Evolutionary conservation across 2,329 filamentous ascomycete genomes (phyloP).

Genomic region (Fusarium brachygibbosum): DNA sequence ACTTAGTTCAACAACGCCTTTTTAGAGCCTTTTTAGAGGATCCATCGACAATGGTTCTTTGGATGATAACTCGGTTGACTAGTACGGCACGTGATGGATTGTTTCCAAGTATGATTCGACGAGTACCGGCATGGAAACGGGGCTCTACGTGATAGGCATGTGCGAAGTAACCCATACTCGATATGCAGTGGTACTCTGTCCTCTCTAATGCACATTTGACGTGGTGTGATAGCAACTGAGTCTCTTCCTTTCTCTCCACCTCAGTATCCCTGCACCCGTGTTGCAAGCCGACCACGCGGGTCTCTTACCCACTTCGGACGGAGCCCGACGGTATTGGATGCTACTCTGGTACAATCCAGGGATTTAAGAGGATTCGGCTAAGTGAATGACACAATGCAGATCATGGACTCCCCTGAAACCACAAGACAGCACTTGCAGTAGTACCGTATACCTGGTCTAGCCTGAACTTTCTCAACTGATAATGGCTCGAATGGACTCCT

Average conservation of each 20-base stretch:
- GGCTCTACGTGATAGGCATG: slow-evolving; percentile 1
- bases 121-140: slow-evolving; percentile 8
- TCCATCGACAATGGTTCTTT: background rate
- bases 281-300: slow-evolving; percentile 8
- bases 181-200: slow-evolving; percentile 1
- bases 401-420: slow-evolving; percentile 18
- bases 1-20: background rate
- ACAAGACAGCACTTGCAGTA: slow-evolving; percentile 5
- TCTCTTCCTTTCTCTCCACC: background rate
- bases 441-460: background rate
- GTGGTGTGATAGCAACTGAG: background rate
- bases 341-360: background rate
- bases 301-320: slow-evolving; percentile 13
- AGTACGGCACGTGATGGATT: slow-evolving; percentile 10
- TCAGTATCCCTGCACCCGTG: background rate
- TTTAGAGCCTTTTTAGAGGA: background rate
- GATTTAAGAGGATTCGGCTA: slow-evolving; percentile 4
- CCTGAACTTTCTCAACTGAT: slow-evolving; percentile 2
- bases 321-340: background rate
- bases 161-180: background rate
- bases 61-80: background rate
- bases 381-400: slow-evolving; percentile 22
- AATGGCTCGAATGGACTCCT: background rate
- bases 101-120: slow-evolving; percentile 7
- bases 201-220: background rate